Evolutionary conservation across 345 rosid species (phyloP).

Genomic region (Acer yangbiense): DNA sequence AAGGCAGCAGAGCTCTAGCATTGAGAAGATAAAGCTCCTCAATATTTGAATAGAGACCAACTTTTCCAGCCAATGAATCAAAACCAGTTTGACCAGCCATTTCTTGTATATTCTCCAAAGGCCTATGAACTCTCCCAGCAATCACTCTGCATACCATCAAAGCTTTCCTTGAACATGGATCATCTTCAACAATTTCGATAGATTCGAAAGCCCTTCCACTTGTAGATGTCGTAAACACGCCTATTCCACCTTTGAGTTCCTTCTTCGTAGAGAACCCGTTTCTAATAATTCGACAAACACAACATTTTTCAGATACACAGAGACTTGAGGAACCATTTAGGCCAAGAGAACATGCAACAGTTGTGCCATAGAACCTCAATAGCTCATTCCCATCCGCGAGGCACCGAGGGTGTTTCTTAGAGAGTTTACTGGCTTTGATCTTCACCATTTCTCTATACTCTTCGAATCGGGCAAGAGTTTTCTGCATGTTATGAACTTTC

Average conservation of each 20-base stretch:
- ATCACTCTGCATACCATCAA: constrained; percentile 93
- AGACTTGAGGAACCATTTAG: constrained; percentile 77
- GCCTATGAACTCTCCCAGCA: constrained; percentile 96
- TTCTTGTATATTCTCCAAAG: constrained; percentile 86
- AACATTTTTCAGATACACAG: constrained; percentile 74
- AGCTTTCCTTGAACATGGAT: constrained; percentile 66
- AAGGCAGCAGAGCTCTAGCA: constrained; percentile 91
- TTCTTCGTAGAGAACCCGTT: constrained; percentile 82
- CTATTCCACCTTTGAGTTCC: constrained; percentile 76
- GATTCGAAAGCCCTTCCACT: constrained; percentile 91
- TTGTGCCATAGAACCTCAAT: constrained; percentile 84
- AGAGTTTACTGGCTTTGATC: constrained; percentile 77
- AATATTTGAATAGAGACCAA: constrained; percentile 86
- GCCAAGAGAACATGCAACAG: constrained; percentile 87
- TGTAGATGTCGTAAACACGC: constrained; percentile 93
- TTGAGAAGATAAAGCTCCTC: constrained; percentile 97
- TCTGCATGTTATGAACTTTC: constrained; percentile 97
- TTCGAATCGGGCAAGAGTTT: constrained; percentile 85
- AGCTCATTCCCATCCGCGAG: constrained; percentile 96
- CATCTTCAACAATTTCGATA: constrained; percentile 43
- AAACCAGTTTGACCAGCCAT: constrained; percentile 81
- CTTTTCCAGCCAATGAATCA: constrained; percentile 95
- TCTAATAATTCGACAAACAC: constrained; percentile 75
- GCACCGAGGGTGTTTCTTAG: constrained; percentile 93
- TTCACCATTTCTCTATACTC: constrained; percentile 91